Percentiles rank a stretch among this genome's conserved stretches.
These are phyloP conservation scores for Cyclotella sp. DNA, from an alignment of 108 stramenopile genomes.

Conservation along the genomic window DNA sequence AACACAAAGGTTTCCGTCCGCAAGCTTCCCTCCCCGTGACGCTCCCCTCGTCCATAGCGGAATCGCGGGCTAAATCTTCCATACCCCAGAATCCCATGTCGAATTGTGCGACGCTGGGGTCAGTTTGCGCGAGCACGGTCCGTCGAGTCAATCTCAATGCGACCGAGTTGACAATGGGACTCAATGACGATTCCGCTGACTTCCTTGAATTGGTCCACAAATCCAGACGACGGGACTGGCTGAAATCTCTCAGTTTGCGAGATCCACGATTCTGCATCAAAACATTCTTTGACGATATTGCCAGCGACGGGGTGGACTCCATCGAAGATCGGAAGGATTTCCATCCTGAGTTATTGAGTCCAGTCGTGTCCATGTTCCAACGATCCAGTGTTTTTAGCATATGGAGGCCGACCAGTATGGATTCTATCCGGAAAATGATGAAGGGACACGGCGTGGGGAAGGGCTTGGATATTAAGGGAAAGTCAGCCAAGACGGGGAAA, in stretches of 20 bases:
- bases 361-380: constrained; percentile 43
- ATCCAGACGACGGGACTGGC: constrained; percentile 43
- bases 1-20: no score
- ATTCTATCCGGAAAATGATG: constrained; percentile 56
- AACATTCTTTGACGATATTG: constrained; percentile 51
- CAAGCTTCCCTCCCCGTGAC: no score
- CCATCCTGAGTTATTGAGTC: constrained; percentile 46
- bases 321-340: constrained; percentile 54
- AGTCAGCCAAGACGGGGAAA: constrained; percentile 59
- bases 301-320: constrained; percentile 50
- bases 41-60: no score
- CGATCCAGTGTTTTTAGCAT: constrained; percentile 52
- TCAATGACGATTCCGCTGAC: constrained; percentile 33
- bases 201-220: constrained; percentile 41
- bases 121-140: no score
- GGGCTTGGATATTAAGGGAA: constrained; percentile 63
- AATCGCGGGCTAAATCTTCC: no score
- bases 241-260: constrained; percentile 39
- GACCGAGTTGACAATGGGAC: constrained; percentile 33
- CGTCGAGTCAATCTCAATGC: constrained; percentile 36
- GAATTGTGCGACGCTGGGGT: no score
- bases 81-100: no score
- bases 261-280: constrained; percentile 50
- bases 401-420: constrained; percentile 56
- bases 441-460: constrained; percentile 54